A percentile compares a stretch with the other conserved stretches of the same genome.
Evolutionary conservation across 495 filamentous ascomycete species (phyloP).

Genomic region (Penicillium bialowiezense): DNA sequence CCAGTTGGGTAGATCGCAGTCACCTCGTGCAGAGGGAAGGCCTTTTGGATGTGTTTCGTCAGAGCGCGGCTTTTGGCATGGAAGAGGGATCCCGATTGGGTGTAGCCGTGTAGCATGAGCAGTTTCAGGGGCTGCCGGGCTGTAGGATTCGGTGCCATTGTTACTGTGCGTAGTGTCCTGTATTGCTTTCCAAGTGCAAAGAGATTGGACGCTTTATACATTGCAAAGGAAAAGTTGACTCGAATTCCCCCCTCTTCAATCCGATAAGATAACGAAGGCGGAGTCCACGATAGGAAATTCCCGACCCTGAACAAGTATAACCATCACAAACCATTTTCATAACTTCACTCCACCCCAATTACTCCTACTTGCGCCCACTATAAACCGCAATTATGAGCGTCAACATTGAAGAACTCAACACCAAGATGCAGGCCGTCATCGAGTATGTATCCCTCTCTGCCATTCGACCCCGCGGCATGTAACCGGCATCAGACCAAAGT

Average conservation of each 20-base stretch:
- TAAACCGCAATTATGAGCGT: not conserved
- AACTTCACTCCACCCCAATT: not conserved
- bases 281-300: not conserved
- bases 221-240: not conserved
- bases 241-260: not conserved
- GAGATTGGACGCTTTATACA: not conserved
- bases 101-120: constrained; percentile 70
- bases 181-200: not conserved
- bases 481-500: too few species aligned
- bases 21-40: constrained; percentile 56
- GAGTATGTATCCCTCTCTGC: constrained; percentile 20
- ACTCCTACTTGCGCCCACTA: not conserved
- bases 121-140: constrained; percentile 46
- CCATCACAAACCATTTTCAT: constrained; percentile 8
- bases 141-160: constrained; percentile 22
- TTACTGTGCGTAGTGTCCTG: not conserved
- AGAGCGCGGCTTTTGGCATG: constrained; percentile 85
- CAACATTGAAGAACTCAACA: constrained; percentile 17
- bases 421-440: constrained; percentile 26
- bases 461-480: not conserved
- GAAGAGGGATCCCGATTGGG: constrained; percentile 86
- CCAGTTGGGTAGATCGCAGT: constrained; percentile 52
- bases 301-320: not conserved
- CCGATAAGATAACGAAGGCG: not conserved
- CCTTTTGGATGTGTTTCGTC: constrained; percentile 73